Percentiles rank a stretch among this genome's conserved stretches.
Conservation (phyloP, 768 basidiomycete genomes). For the Mycena rebaudengoi region DNA sequence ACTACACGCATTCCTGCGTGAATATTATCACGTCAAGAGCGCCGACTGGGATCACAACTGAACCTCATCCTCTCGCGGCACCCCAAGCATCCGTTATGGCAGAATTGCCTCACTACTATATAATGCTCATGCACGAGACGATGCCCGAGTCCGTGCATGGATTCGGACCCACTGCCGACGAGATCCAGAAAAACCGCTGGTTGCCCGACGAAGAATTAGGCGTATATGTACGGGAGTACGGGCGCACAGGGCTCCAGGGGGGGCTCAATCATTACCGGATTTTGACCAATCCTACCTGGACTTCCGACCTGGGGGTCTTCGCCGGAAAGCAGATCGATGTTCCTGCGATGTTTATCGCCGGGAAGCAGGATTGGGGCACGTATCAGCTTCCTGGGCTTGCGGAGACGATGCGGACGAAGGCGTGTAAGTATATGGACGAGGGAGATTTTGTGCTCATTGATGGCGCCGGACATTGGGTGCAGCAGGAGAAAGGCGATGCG, state of each 20-base stretch:
- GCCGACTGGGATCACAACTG: constrained; percentile 58
- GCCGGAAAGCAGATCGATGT: constrained; percentile 54
- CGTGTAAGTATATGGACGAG: constrained; percentile 24
- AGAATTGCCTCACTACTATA: constrained; percentile 64
- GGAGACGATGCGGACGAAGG: constrained; percentile 7
- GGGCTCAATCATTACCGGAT: constrained; percentile 66
- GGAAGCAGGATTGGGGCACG: constrained; percentile 68
- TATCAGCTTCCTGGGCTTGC: constrained; percentile 59
- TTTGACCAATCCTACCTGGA: constrained; percentile 43
- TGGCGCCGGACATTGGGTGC: constrained; percentile 26
- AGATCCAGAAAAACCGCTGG: constrained; percentile 49
- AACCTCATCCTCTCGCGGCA: constrained; percentile 46
- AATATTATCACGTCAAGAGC: constrained; percentile 68
- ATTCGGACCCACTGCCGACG: constrained; percentile 41
- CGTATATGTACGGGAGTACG: constrained; percentile 59
- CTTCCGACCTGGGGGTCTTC: constrained; percentile 54
- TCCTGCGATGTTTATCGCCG: constrained; percentile 66
- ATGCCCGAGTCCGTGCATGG: constrained; percentile 59
- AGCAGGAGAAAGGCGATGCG: constrained; percentile 18
- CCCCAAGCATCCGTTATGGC: constrained; percentile 45
- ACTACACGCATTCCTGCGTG: constrained; percentile 57
- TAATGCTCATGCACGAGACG: constrained; percentile 60
- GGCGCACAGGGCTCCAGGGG: constrained; percentile 67
- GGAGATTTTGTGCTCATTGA: constrained; percentile 26
- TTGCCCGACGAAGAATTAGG: constrained; percentile 56